Conservation (phyloP, 495 filamentous ascomycete genomes). For the Cercophora scortea region DNA sequence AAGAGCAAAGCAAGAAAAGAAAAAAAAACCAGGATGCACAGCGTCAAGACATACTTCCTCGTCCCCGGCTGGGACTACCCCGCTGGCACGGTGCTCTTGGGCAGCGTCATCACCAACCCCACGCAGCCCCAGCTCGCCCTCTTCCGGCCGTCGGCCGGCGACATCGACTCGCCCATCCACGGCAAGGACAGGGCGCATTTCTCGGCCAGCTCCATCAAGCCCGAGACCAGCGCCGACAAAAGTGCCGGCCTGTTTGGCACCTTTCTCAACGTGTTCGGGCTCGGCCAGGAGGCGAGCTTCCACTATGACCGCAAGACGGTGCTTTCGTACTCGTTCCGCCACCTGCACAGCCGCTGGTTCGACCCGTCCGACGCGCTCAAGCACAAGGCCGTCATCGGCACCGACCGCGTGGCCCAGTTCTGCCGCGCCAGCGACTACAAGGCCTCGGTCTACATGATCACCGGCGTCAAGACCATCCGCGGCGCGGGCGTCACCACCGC, state of each 20-base stretch:
- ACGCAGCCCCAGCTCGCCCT: constrained; percentile 6
- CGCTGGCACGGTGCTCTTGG: not conserved
- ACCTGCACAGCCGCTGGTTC: not conserved
- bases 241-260: constrained; percentile 4
- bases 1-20: not conserved
- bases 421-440: not conserved
- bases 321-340: constrained; percentile 6
- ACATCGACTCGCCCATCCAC: not conserved
- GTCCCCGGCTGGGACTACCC: constrained; percentile 7
- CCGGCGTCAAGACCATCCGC: constrained; percentile 4
- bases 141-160: constrained; percentile 1
- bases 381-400: not conserved
- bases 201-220: not conserved
- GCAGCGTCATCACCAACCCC: constrained; percentile 14
- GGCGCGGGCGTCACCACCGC: constrained; percentile 5
- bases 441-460: constrained; percentile 9
- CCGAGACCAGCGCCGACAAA: not conserved
- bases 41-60: constrained; percentile 8
- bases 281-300: constrained; percentile 7
- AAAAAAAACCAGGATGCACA: not conserved
- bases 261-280: constrained; percentile 6
- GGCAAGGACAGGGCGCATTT: not conserved
- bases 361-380: constrained; percentile 1
- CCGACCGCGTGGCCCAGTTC: constrained; percentile 3
- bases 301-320: constrained; percentile 9